Evolutionary conservation across 2,329 filamentous ascomycete genomes (phyloP).

Genomic region (Emergomyces pasteurianus): DNA sequence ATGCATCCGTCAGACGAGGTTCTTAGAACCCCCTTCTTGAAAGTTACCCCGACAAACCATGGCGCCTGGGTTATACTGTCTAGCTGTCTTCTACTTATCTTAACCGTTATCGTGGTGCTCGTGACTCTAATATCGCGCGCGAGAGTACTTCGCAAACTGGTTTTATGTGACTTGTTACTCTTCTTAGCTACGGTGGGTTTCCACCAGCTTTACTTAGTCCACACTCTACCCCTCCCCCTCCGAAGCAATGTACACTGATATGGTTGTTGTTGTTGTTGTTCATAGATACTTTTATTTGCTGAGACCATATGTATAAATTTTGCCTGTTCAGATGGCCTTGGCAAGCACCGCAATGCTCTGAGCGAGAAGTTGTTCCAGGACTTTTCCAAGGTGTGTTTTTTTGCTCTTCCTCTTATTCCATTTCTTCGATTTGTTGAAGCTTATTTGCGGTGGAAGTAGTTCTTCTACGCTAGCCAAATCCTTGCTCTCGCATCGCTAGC

Average conservation of each 20-base stretch:
- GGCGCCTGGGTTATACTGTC: slow-evolving; percentile 10
- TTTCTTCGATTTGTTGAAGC: not conserved
- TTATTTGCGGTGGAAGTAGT: slow-evolving; percentile 5
- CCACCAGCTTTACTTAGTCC: slow-evolving; percentile 1
- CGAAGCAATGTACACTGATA: not conserved
- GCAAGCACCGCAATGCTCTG: slow-evolving; percentile 8
- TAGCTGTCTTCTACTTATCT: slow-evolving; percentile 9
- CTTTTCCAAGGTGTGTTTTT: slow-evolving; percentile 12
- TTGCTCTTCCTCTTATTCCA: not conserved
- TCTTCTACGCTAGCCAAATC: slow-evolving; percentile 15
- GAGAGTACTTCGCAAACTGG: slow-evolving; percentile 9
- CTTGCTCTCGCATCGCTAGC: slow-evolving; percentile 11
- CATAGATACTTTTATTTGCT: slow-evolving; percentile 3
- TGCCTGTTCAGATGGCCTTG: slow-evolving; percentile 13
- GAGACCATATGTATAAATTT: slow-evolving; percentile 13
- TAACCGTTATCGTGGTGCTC: slow-evolving; percentile 11
- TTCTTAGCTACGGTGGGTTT: slow-evolving; percentile 10
- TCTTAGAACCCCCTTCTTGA: slow-evolving; percentile 9
- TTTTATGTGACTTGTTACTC: slow-evolving; percentile 12
- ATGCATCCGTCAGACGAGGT: not conserved
- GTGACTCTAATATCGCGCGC: slow-evolving; percentile 13
- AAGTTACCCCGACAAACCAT: slow-evolving; percentile 8
- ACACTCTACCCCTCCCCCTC: not conserved
- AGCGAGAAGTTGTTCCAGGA: slow-evolving; percentile 9
- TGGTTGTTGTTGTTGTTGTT: not conserved